Evolutionary conservation across 345 rosid species (phyloP).

Genomic region (Chamaenerion angustifolium): DNA sequence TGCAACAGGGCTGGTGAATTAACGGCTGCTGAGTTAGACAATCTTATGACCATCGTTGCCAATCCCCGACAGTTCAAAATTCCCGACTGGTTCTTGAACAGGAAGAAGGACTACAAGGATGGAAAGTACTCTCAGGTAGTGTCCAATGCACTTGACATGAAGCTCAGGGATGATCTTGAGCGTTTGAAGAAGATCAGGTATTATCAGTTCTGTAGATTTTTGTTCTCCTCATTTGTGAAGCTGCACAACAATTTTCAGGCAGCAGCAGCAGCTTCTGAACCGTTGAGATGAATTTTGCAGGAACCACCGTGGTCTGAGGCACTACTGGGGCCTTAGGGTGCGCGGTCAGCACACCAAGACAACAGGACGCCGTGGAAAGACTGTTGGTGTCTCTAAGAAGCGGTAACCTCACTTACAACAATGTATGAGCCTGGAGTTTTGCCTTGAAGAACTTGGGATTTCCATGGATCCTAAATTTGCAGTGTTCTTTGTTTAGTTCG

Average conservation of each 20-base stretch:
- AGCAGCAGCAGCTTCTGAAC: background rate
- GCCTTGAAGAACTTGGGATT: no score
- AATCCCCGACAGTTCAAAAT: conserved; percentile 87
- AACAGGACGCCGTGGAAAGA: conserved; percentile 86
- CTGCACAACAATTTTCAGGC: no score
- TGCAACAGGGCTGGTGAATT: conserved; percentile 67
- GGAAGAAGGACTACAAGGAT: conserved; percentile 90
- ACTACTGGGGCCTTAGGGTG: conserved; percentile 98
- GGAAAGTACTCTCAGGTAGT: conserved; percentile 83
- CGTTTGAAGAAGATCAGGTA: conserved; percentile 87
- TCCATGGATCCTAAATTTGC: no score
- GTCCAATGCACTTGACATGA: conserved; percentile 88
- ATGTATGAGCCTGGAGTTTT: no score
- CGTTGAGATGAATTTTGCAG: conserved; percentile 18
- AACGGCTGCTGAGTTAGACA: conserved; percentile 66
- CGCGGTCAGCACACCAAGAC: conserved; percentile 99
- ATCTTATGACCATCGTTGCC: conserved; percentile 71
- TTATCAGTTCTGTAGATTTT: no score
- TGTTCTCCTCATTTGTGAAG: no score
- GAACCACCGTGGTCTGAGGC: conserved; percentile 94
- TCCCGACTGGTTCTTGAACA: conserved; percentile 87
- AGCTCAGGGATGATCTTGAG: conserved; percentile 92
- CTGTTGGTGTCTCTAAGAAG: conserved; percentile 91
- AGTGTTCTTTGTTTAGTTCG: no score
- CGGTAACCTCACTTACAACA: conserved; percentile 19